Percentiles rank a stretch among this genome's conserved stretches.
Conservation (phyloP, 169 alveolate species). For the Perkinsus olseni region DNA sequence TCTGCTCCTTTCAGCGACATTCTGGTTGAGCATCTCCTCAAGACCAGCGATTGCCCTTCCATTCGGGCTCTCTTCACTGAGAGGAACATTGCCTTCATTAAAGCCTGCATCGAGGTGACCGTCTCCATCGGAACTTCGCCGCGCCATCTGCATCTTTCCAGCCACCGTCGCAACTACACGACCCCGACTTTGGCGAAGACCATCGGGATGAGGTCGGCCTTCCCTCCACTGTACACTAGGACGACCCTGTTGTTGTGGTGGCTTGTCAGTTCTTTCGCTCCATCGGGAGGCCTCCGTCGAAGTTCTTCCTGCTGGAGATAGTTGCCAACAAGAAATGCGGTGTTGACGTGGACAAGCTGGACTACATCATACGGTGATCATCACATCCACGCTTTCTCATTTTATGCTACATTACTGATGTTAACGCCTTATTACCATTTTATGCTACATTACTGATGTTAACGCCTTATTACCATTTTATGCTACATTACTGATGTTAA, state of each 20-base stretch:
- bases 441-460: no score
- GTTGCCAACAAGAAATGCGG: slow-evolving; percentile 58
- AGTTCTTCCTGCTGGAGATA: slow-evolving; percentile 35
- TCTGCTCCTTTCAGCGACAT: background rate
- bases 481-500: no score
- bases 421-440: no score
- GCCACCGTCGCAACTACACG: background rate
- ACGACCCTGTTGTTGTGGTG: no score
- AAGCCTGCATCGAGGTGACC: background rate
- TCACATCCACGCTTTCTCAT: background rate
- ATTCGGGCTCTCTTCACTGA: background rate
- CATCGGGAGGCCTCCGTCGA: background rate
- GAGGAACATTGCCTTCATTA: background rate
- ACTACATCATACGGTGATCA: slow-evolving; percentile 33
- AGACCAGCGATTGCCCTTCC: background rate
- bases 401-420: no score
- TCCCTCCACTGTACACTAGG: background rate
- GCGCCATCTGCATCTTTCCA: background rate
- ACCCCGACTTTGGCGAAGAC: background rate
- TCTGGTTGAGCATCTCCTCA: background rate
- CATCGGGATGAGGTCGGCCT: background rate
- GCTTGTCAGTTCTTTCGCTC: background rate
- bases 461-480: no score
- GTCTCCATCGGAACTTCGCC: background rate
- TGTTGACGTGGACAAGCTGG: slow-evolving; percentile 68